Percentiles rank a stretch among this genome's conserved stretches.
These are phyloP conservation scores for Aspergillus arachidicola DNA, from an alignment of 2,329 filamentous ascomycete species.

Conservation along the genomic window DNA sequence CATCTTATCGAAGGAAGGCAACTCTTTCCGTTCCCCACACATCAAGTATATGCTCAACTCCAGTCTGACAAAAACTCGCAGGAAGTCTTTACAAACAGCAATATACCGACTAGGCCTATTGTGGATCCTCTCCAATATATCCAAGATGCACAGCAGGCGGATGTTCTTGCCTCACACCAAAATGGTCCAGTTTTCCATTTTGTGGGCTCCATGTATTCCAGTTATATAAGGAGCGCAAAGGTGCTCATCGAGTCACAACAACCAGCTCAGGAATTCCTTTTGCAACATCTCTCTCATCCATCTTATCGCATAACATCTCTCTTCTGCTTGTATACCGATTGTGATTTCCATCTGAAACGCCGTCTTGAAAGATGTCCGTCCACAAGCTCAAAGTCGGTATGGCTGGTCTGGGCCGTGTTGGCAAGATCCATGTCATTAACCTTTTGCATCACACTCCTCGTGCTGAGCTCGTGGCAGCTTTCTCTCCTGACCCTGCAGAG, in stretches of 20 bases:
- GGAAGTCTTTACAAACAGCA: not conserved
- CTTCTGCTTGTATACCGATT: not conserved
- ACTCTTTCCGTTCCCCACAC: conserved; percentile 6
- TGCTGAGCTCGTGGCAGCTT: conserved; percentile 52
- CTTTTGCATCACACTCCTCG: conserved; percentile 49
- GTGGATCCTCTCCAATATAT: not conserved
- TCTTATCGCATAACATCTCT: not conserved
- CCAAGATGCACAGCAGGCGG: not conserved
- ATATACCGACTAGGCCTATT: not conserved
- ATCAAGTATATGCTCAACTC: not conserved
- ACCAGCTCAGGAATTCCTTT: not conserved
- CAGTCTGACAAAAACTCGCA: not conserved
- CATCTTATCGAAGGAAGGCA: not conserved
- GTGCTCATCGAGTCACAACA: not conserved
- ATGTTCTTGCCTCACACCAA: not conserved
- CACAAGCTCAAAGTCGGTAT: conserved; percentile 48
- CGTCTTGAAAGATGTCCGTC: conserved; percentile 20
- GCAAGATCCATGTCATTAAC: conserved; percentile 50
- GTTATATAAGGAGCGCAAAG: not conserved
- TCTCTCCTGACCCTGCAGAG: conserved; percentile 47
- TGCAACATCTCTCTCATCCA: not conserved
- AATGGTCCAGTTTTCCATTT: not conserved
- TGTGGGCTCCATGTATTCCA: not conserved
- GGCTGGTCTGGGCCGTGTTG: conserved; percentile 53
- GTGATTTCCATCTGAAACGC: not conserved